Conservation (phyloP, 1,139 yeast genomes). For the Yamadazyma sp. region DNA sequence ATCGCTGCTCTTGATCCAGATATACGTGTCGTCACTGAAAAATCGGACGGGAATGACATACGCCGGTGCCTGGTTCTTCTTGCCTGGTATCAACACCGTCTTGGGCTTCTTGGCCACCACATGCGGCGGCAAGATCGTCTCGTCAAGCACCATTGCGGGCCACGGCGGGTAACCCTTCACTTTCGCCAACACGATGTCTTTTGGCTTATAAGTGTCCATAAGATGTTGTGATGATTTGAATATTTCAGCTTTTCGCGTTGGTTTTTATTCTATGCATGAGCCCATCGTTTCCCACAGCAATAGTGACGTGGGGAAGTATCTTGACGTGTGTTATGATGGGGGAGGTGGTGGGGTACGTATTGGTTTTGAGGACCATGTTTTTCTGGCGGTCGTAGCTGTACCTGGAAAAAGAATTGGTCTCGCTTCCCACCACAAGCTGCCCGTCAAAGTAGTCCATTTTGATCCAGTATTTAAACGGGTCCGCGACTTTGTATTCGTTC, state of each 20-base stretch:
- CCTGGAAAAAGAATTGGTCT: slow-evolving; percentile 3
- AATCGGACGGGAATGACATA: slow-evolving; percentile 52
- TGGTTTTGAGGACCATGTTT: slow-evolving; percentile 6
- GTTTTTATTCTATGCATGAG: slow-evolving; percentile 6
- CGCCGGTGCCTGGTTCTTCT: slow-evolving; percentile 19
- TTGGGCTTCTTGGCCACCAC: slow-evolving; percentile 52
- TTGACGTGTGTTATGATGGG: slow-evolving; percentile 10
- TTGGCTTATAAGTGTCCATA: slow-evolving; percentile 17
- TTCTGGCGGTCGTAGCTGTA: slow-evolving; percentile 3
- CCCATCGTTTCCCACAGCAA: slow-evolving; percentile 11
- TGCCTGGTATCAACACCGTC: slow-evolving; percentile 19
- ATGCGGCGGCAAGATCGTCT: slow-evolving; percentile 53
- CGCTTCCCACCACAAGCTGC: slow-evolving; percentile 7
- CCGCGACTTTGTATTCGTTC: slow-evolving; percentile 7
- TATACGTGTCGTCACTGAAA: slow-evolving; percentile 65
- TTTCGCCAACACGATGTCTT: slow-evolving; percentile 63
- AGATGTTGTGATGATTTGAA: no score
- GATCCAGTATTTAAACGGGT: slow-evolving; percentile 4
- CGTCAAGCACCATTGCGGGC: slow-evolving; percentile 79
- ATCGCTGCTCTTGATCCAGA: slow-evolving; percentile 55
- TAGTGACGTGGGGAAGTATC: slow-evolving; percentile 3
- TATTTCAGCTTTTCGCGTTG: slow-evolving; percentile 1
- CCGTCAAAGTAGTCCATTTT: slow-evolving; percentile 5
- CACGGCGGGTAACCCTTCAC: slow-evolving; percentile 79
- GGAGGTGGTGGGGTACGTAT: not conserved